phyloP scores from a whole-genome alignment of 805 yeast species.

The Candida boidinii region DNA sequence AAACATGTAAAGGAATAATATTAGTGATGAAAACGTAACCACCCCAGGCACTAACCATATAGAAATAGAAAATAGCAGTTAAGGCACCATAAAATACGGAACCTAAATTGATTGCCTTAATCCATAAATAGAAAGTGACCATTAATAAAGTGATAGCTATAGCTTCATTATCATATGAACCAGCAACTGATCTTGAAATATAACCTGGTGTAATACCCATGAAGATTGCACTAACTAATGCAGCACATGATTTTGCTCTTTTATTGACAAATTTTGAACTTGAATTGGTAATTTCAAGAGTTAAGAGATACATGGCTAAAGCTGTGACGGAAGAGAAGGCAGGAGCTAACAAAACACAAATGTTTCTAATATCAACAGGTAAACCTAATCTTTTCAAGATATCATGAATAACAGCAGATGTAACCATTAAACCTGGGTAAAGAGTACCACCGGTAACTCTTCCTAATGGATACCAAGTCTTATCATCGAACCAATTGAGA shows the following conservation, averaged over 20 bases:
- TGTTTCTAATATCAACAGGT: conserved; percentile 90
- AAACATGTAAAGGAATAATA: conserved; percentile 91
- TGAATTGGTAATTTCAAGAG: conserved; percentile 82
- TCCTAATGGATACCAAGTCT: conserved; percentile 99
- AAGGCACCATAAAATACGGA: conserved; percentile 76
- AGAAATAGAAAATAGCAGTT: conserved; percentile 85
- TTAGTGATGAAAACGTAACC: conserved; percentile 98
- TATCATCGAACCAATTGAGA: conserved; percentile 96
- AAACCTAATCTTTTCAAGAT: conserved; percentile 54
- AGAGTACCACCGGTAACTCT: conserved; percentile 98
- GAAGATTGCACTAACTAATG: conserved; percentile 84
- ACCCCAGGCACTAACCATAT: conserved; percentile 99
- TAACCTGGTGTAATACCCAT: conserved; percentile 99
- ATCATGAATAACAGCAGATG: conserved; percentile 87
- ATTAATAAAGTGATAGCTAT: conserved; percentile 92
- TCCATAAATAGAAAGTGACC: conserved; percentile 95
- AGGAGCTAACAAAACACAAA: conserved; percentile 94
- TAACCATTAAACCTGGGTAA: conserved; percentile 97
- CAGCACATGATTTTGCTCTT: conserved; percentile 49
- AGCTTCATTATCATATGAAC: conserved; percentile 98
- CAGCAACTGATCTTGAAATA: conserved; percentile 97
- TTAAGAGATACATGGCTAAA: conserved; percentile 75
- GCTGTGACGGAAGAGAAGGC: conserved; percentile 94
- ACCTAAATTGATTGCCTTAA: conserved; percentile 86
- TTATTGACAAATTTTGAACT: conserved; percentile 8